These are phyloP conservation scores for Rhizopus sp. DNA, from an alignment of 371 early-diverging fungal species.

Conservation along the genomic window DNA sequence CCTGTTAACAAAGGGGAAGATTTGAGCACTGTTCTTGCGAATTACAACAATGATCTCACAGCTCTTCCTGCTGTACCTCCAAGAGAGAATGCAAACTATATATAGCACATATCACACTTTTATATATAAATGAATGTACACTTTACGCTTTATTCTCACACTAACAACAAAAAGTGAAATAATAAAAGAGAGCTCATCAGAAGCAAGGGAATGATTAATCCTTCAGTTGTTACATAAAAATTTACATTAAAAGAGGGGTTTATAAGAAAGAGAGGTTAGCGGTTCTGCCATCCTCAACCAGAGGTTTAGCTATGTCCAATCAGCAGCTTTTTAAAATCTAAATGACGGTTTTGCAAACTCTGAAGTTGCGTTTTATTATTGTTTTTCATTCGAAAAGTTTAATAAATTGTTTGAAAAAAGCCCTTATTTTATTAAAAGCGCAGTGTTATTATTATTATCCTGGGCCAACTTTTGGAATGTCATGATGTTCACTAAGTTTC, in stretches of 20 bases:
- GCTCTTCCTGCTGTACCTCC: conserved; percentile 42
- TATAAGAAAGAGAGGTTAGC: not conserved
- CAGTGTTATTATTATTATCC: conserved; percentile 50
- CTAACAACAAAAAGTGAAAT: too few species aligned
- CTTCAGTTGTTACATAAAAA: too few species aligned
- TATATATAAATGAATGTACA: not conserved
- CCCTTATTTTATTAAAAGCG: too few species aligned
- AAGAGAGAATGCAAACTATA: conserved; percentile 42
- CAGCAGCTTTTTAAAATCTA: conserved; percentile 3
- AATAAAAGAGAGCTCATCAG: too few species aligned
- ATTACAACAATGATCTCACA: conserved; percentile 1
- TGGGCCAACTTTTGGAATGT: conserved; percentile 74
- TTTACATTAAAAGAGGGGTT: too few species aligned
- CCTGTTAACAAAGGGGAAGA: conserved; percentile 33
- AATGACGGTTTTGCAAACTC: conserved; percentile 10
- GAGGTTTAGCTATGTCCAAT: conserved; percentile 10
- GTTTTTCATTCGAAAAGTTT: too few species aligned
- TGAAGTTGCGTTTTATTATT: too few species aligned
- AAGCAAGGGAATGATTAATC: too few species aligned
- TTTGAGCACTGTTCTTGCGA: conserved; percentile 23
- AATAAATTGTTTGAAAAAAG: too few species aligned
- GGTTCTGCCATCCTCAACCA: conserved; percentile 11
- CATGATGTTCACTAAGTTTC: conserved; percentile 70
- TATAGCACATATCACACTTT: conserved; percentile 19
- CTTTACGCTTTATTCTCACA: not conserved